A percentile compares a stretch with the other conserved stretches of the same genome.
phyloP scores from a whole-genome alignment of 371 early-diverging fungal genomes.

The Saksenaea oblongispora region DNA sequence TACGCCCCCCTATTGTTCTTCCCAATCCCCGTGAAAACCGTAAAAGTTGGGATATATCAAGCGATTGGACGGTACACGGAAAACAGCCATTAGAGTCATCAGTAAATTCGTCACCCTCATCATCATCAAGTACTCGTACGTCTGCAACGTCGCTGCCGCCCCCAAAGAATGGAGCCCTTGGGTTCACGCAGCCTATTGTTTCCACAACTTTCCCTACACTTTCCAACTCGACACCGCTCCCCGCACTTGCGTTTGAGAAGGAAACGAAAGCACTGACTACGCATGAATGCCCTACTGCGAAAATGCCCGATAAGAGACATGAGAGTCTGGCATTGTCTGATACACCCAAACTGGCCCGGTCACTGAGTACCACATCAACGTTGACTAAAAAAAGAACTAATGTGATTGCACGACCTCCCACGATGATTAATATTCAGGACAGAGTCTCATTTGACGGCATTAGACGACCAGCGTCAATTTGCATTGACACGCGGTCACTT shows the following conservation, averaged over 20 bases:
- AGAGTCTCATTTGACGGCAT: conserved; percentile 23
- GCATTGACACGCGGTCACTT: conserved; percentile 39
- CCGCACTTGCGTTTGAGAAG: background rate
- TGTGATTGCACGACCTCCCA: conserved; percentile 18
- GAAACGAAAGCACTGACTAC: background rate
- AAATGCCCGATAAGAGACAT: background rate
- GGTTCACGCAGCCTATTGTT: conserved; percentile 36
- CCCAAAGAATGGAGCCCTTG: conserved; percentile 11
- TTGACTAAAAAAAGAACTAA: conserved; percentile 4
- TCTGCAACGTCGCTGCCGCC: conserved; percentile 3
- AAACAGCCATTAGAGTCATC: conserved; percentile 5
- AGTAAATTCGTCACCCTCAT: background rate
- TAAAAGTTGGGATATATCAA: conserved; percentile 38
- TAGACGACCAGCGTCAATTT: conserved; percentile 41
- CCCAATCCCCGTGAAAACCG: conserved; percentile 29
- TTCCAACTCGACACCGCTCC: conserved; percentile 42
- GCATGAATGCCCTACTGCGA: background rate
- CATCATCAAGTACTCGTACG: conserved; percentile 9
- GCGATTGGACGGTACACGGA: conserved; percentile 33
- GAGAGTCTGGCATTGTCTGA: conserved; percentile 3
- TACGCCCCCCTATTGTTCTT: conserved; percentile 41
- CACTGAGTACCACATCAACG: conserved; percentile 21
- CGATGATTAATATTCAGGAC: conserved; percentile 26
- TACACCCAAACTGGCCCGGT: conserved; percentile 26
- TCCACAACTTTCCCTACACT: conserved; percentile 47